Conservation (phyloP, 2,329 filamentous ascomycete species). For the Sphaerulina musiva region DNA sequence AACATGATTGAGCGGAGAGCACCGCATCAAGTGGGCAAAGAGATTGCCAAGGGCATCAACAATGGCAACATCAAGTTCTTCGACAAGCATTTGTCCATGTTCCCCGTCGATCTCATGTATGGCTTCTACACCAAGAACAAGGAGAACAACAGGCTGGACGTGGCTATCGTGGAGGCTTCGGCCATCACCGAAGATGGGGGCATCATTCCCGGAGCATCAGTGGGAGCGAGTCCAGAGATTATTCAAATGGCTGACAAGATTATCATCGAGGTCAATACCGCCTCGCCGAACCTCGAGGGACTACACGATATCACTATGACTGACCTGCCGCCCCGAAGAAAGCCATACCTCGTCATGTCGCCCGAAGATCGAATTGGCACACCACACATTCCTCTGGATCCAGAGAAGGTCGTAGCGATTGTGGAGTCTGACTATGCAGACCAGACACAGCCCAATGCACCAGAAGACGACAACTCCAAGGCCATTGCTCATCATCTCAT, state of each 20-base stretch:
- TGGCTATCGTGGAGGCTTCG: conserved; percentile 73
- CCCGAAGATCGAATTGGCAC: conserved; percentile 83
- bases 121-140: conserved; percentile 70
- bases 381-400: conserved; percentile 74
- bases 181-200: conserved; percentile 84
- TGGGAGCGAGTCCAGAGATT: conserved; percentile 38
- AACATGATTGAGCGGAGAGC: conserved; percentile 84
- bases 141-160: conserved; percentile 66
- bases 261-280: conserved; percentile 87
- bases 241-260: conserved; percentile 90
- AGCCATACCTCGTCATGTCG: conserved; percentile 78
- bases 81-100: conserved; percentile 91
- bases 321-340: conserved; percentile 71
- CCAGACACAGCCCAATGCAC: conserved; percentile 64
- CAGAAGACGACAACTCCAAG: conserved; percentile 65
- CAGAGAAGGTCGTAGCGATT: conserved; percentile 75
- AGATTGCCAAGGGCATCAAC: conserved; percentile 86
- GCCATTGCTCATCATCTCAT: conserved; percentile 75
- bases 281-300: conserved; percentile 76
- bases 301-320: conserved; percentile 87
- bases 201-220: conserved; percentile 74
- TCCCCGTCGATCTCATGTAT: conserved; percentile 78
- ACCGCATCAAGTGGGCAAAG: conserved; percentile 85
- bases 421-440: conserved; percentile 82
- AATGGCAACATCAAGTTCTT: conserved; percentile 84